Conservation (phyloP, 768 basidiomycete species). For the Macrolepiota fuliginosa region DNA sequence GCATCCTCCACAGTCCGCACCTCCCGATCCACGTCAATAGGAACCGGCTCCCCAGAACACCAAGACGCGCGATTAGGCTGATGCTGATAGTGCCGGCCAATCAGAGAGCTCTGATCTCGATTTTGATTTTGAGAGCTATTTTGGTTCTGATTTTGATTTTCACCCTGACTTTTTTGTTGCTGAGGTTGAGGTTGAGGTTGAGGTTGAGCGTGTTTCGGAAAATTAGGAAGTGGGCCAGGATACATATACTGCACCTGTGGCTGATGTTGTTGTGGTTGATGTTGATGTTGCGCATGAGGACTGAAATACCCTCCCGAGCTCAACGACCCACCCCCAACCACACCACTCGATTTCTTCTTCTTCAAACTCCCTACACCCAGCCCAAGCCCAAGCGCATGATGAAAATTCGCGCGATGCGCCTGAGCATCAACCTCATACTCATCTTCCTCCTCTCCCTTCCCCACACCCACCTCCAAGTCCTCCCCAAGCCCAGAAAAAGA, state of each 20-base stretch:
- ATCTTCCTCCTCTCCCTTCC: not conserved
- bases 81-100: not conserved
- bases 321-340: not conserved
- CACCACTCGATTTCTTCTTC: not conserved
- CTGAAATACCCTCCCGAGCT: not conserved
- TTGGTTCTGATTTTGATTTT: too few species aligned
- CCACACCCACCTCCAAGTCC: too few species aligned
- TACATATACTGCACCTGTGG: not conserved
- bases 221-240: too few species aligned
- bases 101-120: too few species aligned
- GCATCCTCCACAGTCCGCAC: conserved; percentile 1
- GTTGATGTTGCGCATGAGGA: not conserved
- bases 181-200: too few species aligned
- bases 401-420: not conserved
- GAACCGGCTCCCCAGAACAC: conserved; percentile 6
- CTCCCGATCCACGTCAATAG: not conserved
- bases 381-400: not conserved
- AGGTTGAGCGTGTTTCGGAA: too few species aligned
- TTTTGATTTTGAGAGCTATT: too few species aligned
- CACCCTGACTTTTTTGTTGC: too few species aligned
- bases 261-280: not conserved
- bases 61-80: conserved; percentile 4
- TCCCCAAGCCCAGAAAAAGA: too few species aligned
- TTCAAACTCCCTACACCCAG: conserved; percentile 5
- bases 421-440: not conserved